Evolutionary conservation across 2,329 filamentous ascomycete genomes (phyloP).

Genomic region (Cladosporium sp.): DNA sequence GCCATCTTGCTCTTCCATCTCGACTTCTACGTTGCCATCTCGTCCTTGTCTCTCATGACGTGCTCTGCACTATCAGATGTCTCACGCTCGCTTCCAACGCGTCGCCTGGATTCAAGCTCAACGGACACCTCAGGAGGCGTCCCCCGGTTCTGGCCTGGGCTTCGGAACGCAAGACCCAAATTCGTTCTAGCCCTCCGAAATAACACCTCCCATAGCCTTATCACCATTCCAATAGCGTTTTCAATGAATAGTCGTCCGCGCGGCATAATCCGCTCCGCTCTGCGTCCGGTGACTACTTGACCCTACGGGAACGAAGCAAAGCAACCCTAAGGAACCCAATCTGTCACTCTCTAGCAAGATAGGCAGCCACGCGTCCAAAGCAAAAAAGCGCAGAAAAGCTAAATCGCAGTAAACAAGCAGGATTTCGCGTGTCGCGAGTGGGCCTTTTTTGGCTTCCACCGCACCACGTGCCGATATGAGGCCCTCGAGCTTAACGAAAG

Average conservation of each 20-base stretch:
- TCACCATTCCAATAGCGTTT: neutral
- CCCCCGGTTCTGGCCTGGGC: neutral
- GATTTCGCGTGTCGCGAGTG: neutral
- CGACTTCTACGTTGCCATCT: slow-evolving; percentile 7
- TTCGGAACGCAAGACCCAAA: neutral
- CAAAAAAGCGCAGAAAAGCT: neutral
- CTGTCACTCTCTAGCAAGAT: neutral
- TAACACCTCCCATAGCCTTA: neutral
- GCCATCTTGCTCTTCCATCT: neutral
- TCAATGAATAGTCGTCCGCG: neutral
- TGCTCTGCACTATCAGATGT: neutral
- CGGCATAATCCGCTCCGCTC: neutral
- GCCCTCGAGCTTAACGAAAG: neutral
- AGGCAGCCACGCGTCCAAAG: neutral
- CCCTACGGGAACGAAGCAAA: neutral
- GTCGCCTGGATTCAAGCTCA: neutral
- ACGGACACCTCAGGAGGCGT: neutral
- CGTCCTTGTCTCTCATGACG: neutral
- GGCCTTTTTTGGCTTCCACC: neutral
- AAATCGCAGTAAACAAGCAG: neutral
- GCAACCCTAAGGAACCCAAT: neutral
- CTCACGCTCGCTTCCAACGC: neutral
- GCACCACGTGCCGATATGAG: neutral
- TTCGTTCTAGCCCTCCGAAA: neutral
- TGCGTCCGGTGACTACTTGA: neutral